Evolutionary conservation across 208 protist species (phyloP).

Genomic region (Herpetomonas samuelpessoai): DNA sequence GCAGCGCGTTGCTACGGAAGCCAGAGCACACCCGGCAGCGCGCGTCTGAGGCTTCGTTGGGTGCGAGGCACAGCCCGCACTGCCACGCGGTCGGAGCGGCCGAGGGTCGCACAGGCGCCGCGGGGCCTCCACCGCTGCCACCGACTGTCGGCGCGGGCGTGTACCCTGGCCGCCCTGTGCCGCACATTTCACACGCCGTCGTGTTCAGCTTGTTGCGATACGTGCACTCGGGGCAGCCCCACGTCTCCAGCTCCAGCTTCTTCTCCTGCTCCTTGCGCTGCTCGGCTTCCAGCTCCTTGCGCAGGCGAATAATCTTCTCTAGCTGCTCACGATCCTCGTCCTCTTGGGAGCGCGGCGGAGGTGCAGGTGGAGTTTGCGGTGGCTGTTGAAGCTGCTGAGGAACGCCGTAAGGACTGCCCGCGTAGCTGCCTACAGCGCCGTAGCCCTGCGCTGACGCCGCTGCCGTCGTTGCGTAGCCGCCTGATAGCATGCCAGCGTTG

Average conservation of each 20-base stretch:
- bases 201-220: slow-evolving; percentile 60
- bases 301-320: slow-evolving; percentile 81
- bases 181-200: slow-evolving; percentile 70
- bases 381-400: slow-evolving; percentile 3
- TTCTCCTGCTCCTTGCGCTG: slow-evolving; percentile 70
- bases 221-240: slow-evolving; percentile 73
- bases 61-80: slow-evolving; percentile 59
- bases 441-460: no score
- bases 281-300: slow-evolving; percentile 74
- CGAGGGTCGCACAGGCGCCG: slow-evolving; percentile 1
- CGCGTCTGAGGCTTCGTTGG: slow-evolving; percentile 39
- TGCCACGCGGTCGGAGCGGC: slow-evolving; percentile 51
- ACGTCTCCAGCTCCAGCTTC: slow-evolving; percentile 60
- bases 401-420: no score
- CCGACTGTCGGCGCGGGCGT: neutral
- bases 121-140: neutral
- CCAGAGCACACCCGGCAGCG: slow-evolving; percentile 62
- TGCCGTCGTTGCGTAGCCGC: neutral
- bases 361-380: neutral
- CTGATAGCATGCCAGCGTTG: neutral
- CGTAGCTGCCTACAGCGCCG: no score
- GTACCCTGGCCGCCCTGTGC: slow-evolving; percentile 44
- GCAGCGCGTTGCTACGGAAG: slow-evolving; percentile 39
- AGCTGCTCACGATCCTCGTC: slow-evolving; percentile 75
- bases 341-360: slow-evolving; percentile 21